Base-by-base conservation (phyloP, 2,329 filamentous ascomycete species). In the Cladophialophora chaetospira region DNA sequence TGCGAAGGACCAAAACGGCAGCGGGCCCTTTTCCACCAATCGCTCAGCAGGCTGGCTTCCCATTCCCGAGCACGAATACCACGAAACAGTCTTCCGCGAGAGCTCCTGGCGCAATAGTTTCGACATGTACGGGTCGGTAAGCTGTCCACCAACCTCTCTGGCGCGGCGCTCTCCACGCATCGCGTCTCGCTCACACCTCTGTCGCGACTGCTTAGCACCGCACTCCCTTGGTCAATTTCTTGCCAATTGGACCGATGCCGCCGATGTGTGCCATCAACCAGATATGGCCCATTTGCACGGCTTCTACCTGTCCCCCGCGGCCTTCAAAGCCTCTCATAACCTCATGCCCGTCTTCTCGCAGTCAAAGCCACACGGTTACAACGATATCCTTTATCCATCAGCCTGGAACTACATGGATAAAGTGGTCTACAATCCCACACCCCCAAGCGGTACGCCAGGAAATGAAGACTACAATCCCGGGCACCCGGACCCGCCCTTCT, bases 321-420 rank as follows among this genome's bases (percentile, higher is more conserved):
- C 81, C 0, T 77, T 84, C 61, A 82, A 83, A 46, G 82, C 85
- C 0, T 81, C 87, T 1, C 80, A 83, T 59, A 78, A 86, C 17
- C 77, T 94, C 3, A 72, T 88, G 2, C 90, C 90, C 0, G 76
- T 94, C 9, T 94, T 94, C 72, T 88, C 88, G 60, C 81, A 88
- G 56, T 86, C 84, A 46, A 91, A 90, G 65, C 83, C 86, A 1
- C 78, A 82, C 42, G 85, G 85, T 3, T 93, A 89, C 72, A 84
- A 81, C 61, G 90, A 95, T 68, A 89, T 95, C 29, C 72, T 92
- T 19, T 87, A 91, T 50, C 89, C 90, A 0, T 76, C 79, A 65
- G 71, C 81, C 0, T 84, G 81, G 82, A 84, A 84, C 64, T 86
- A 85, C 62, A 71, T 83, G 57, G 80, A 82, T 58, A 84, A 84